Evolutionary conservation across 176 grass and related monocot genomes (phyloP).

Genomic region (Carex parvula): DNA sequence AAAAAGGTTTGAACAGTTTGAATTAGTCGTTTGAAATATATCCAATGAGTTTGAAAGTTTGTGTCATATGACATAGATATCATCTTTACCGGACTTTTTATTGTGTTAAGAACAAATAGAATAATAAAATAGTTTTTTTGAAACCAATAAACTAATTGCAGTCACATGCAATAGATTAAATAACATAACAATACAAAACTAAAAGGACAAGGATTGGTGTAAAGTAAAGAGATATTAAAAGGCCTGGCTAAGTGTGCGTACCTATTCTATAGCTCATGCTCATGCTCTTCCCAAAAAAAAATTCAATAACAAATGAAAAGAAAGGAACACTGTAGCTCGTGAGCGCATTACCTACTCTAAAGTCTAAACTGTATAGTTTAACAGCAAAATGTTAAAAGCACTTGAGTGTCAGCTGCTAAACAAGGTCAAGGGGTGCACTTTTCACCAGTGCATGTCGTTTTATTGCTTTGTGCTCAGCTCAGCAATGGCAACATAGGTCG

Average conservation of each 20-base stretch:
- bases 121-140: too few species aligned
- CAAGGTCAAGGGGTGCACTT: background rate
- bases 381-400: background rate
- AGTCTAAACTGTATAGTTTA: background rate
- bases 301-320: background rate
- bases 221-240: background rate
- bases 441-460: constrained; percentile 11
- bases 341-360: constrained; percentile 4
- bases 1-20: too few species aligned
- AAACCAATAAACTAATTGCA: background rate
- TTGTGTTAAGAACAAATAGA: too few species aligned
- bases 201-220: background rate
- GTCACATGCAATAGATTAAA: background rate
- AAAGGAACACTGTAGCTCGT: background rate
- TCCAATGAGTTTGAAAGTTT: too few species aligned
- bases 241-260: background rate
- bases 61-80: too few species aligned
- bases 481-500: constrained; percentile 1
- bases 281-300: background rate
- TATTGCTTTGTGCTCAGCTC: background rate
- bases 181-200: background rate
- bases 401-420: background rate
- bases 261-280: background rate
- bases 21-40: too few species aligned
- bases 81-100: too few species aligned